Evolutionary conservation across 371 early-diverging fungal genomes (phyloP).

Genomic region (Nematocida sp.): DNA sequence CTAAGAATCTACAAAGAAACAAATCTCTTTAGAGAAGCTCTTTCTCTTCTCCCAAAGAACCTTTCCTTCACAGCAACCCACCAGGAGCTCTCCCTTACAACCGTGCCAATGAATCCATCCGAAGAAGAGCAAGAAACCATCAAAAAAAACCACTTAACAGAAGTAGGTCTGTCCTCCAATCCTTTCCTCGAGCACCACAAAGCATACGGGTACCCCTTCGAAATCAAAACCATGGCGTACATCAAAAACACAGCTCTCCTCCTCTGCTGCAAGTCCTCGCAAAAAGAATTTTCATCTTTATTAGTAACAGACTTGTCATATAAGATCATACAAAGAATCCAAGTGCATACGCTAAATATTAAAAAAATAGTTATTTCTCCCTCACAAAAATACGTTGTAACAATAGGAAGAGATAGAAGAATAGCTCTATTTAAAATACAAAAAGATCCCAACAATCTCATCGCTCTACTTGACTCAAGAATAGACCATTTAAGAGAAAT

Average conservation of each 20-base stretch:
- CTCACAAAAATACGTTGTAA: neutral
- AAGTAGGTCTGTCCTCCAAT: constrained; percentile 14
- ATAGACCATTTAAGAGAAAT: constrained; percentile 45
- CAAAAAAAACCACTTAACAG: neutral
- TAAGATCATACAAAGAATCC: constrained; percentile 19
- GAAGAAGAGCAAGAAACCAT: constrained; percentile 1
- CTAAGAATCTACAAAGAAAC: constrained; percentile 22
- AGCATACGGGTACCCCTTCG: constrained; percentile 36
- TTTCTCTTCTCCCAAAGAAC: neutral
- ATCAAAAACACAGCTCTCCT: neutral
- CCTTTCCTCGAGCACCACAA: constrained; percentile 19
- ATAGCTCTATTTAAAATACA: neutral
- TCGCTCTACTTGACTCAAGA: constrained; percentile 1
- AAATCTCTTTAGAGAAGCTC: neutral
- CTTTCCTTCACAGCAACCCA: constrained; percentile 18
- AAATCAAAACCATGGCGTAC: neutral
- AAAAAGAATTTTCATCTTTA: constrained; percentile 8
- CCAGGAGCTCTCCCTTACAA: constrained; percentile 39
- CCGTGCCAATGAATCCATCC: neutral
- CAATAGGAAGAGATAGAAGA: constrained; percentile 28
- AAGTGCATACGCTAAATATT: constrained; percentile 22
- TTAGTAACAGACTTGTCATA: constrained; percentile 7
- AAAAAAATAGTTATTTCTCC: constrained; percentile 6
- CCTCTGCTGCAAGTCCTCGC: constrained; percentile 29
- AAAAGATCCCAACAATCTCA: neutral